These are phyloP conservation scores for Skeletonema menzelii DNA, from an alignment of 108 stramenopile species.

Conservation along the genomic window DNA sequence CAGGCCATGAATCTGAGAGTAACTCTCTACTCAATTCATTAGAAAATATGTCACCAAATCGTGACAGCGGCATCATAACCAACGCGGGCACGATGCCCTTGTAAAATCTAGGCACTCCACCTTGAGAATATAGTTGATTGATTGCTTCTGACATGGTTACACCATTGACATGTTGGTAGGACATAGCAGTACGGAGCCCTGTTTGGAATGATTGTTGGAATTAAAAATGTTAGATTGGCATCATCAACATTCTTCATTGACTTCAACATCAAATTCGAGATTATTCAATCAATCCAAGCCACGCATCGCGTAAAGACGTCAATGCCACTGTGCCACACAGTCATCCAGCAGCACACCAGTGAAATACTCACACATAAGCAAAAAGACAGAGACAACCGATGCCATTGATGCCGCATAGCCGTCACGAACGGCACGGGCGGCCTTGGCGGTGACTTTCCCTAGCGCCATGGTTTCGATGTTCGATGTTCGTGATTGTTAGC, in stretches of 20 bases:
- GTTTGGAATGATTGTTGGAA: neutral
- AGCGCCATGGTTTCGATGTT: conserved; percentile 28
- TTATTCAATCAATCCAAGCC: no score
- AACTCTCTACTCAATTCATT: conserved; percentile 67
- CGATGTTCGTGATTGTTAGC: no score
- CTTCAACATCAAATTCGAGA: no score
- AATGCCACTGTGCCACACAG: no score
- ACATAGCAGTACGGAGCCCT: conserved; percentile 85
- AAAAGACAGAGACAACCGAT: conserved; percentile 63
- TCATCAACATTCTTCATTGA: neutral
- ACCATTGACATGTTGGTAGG: conserved; percentile 92
- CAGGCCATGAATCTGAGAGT: conserved; percentile 22
- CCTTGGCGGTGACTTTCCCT: conserved; percentile 33
- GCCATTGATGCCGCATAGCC: conserved; percentile 61
- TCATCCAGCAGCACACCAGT: neutral
- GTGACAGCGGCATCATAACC: conserved; percentile 72
- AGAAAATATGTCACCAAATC: conserved; percentile 86
- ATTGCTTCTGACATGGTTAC: conserved; percentile 63
- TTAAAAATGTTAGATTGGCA: neutral
- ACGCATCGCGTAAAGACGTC: no score
- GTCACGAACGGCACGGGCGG: conserved; percentile 50
- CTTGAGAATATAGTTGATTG: conserved; percentile 68
- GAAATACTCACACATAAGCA: conserved; percentile 69
- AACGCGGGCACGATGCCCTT: conserved; percentile 75
- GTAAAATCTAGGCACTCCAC: conserved; percentile 85